Evolutionary conservation across 805 yeast genomes (phyloP).

Genomic region (Ogataea nakhonphanomensis): DNA sequence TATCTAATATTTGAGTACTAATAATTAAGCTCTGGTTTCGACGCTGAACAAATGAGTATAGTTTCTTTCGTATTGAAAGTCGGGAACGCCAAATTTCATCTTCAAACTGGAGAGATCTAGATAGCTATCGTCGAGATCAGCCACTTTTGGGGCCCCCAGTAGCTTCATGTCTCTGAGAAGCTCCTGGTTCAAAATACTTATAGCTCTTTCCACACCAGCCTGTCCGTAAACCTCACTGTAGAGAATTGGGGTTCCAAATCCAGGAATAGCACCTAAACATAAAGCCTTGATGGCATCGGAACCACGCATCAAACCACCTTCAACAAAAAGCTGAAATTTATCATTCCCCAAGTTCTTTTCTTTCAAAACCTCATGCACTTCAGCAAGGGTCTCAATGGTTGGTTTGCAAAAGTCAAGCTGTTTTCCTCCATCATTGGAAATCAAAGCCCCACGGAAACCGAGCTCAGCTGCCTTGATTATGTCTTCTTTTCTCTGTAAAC

Average conservation of each 20-base stretch:
- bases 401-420: conserved; percentile 63
- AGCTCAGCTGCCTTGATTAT: conserved; percentile 53
- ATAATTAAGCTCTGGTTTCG: neutral
- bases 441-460: conserved; percentile 60
- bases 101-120: conserved; percentile 57
- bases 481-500: conserved; percentile 66
- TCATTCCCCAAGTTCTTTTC: conserved; percentile 42
- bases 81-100: conserved; percentile 62
- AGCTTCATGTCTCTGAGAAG: conserved; percentile 59
- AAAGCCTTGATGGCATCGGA: conserved; percentile 41
- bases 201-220: conserved; percentile 63
- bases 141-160: conserved; percentile 47
- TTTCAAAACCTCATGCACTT: conserved; percentile 45
- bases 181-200: conserved; percentile 56
- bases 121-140: conserved; percentile 39
- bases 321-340: conserved; percentile 52
- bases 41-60: conserved; percentile 31
- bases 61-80: conserved; percentile 49
- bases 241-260: conserved; percentile 72
- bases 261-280: conserved; percentile 49
- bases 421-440: conserved; percentile 76
- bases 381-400: conserved; percentile 58
- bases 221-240: conserved; percentile 80
- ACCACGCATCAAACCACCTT: conserved; percentile 45
- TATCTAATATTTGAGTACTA: neutral